These are phyloP conservation scores for Ustilago lituana DNA, from an alignment of 1,284 basidiomycete genomes.

Conservation along the genomic window DNA sequence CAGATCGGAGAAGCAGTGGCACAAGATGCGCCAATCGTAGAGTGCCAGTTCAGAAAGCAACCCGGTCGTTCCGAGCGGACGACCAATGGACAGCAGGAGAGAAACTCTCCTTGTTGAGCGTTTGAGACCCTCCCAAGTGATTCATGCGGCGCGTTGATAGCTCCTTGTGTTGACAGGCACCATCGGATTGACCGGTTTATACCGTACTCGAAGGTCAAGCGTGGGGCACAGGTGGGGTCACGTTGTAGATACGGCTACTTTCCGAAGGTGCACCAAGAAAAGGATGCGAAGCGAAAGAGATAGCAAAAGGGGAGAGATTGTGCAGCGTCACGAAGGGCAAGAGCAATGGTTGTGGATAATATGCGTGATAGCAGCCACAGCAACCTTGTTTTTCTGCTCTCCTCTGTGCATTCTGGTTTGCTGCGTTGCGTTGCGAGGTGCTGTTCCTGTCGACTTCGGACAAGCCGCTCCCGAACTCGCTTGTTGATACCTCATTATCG, in stretches of 20 bases:
- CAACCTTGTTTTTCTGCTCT: no score
- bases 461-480: slow-evolving; percentile 6
- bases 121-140: no score
- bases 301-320: background rate
- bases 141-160: no score
- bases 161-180: no score
- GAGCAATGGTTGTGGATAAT: no score
- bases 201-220: background rate
- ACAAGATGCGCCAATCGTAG: no score
- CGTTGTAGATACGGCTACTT: slow-evolving; percentile 3
- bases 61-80: background rate
- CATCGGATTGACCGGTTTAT: slow-evolving; percentile 15
- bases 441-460: no score
- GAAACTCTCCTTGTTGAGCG: no score
- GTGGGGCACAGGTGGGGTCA: slow-evolving; percentile 11
- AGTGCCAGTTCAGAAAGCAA: no score
- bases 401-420: no score
- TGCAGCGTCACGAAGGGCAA: no score
- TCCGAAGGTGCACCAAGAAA: background rate
- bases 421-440: no score
- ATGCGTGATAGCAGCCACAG: slow-evolving; percentile 2
- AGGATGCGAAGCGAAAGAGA: background rate
- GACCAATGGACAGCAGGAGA: background rate
- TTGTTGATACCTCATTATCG: background rate
- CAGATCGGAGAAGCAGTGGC: background rate